These are phyloP conservation scores for Fraxinus xanthoxyloides DNA, from an alignment of 305 asterid genomes.

Conservation along the genomic window DNA sequence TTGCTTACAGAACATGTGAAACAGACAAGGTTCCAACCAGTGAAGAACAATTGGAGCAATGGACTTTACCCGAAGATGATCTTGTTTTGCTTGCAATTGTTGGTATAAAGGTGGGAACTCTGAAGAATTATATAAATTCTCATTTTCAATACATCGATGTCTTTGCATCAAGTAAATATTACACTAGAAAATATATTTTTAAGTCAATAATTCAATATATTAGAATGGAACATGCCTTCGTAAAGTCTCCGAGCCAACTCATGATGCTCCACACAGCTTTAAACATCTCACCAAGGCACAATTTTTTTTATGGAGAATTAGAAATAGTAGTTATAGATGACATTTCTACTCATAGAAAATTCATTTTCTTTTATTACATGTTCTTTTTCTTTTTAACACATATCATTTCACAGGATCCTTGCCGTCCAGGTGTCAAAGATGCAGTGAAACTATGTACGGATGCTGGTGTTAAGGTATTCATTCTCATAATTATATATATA, in stretches of 20 bases:
- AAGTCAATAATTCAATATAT: not conserved
- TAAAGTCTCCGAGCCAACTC: constrained; percentile 96
- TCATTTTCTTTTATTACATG: not conserved
- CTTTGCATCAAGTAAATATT: not conserved
- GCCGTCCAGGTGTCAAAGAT: constrained; percentile 95
- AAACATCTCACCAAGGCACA: constrained; percentile 84
- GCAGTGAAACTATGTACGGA: constrained; percentile 78
- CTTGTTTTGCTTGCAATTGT: constrained; percentile 82
- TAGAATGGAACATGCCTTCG: constrained; percentile 57
- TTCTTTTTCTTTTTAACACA: constrained; percentile 10
- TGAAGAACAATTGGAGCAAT: constrained; percentile 60
- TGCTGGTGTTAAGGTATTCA: constrained; percentile 85
- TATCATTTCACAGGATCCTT: constrained; percentile 71
- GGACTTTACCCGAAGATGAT: constrained; percentile 77
- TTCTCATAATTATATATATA: constrained; percentile 11
- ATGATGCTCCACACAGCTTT: constrained; percentile 90
- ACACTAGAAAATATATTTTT: not conserved
- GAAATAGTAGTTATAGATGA: not conserved
- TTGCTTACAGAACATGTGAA: constrained; percentile 69
- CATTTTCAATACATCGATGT: not conserved
- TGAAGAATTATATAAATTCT: constrained; percentile 6
- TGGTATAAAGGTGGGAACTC: constrained; percentile 74
- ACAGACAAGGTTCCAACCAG: constrained; percentile 65
- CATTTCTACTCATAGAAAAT: constrained; percentile 1
- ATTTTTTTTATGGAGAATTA: not conserved